These are phyloP conservation scores for Kwoniella europaea DNA, from an alignment of 768 basidiomycete genomes.

Conservation along the genomic window DNA sequence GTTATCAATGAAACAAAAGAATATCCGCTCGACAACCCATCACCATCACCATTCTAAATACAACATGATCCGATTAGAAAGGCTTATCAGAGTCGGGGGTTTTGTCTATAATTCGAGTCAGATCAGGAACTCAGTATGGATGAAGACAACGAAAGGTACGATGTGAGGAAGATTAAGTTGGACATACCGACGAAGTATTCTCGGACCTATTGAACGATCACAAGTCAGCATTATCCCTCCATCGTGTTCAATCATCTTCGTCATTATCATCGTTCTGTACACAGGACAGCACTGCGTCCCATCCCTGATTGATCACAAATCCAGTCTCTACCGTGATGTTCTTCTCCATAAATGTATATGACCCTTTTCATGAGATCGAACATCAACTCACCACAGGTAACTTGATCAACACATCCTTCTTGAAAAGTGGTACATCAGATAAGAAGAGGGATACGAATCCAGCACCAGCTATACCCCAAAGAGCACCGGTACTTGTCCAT, in stretches of 20 bases:
- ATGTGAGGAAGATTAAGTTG: not conserved
- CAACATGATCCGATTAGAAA: conserved; percentile 36
- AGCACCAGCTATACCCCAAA: conserved; percentile 51
- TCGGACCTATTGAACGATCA: conserved; percentile 16
- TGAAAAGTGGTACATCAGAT: conserved; percentile 50
- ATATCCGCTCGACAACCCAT: conserved; percentile 1
- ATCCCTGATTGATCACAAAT: no score
- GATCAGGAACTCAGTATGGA: not conserved
- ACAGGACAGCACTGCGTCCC: no score
- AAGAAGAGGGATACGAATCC: conserved; percentile 50
- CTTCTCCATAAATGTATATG: no score
- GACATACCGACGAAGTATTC: conserved; percentile 37
- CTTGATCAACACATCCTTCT: conserved; percentile 54
- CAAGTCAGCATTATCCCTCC: not conserved
- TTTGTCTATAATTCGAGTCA: conserved; percentile 34
- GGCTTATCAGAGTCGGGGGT: conserved; percentile 56
- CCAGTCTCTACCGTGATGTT: no score
- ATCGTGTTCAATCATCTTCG: not conserved
- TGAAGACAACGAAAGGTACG: not conserved
- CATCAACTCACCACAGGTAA: conserved; percentile 47
- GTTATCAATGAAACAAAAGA: not conserved
- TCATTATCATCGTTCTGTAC: no score
- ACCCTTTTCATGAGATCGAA: no score
- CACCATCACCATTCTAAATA: not conserved
- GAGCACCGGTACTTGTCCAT: conserved; percentile 31